phyloP scores from a whole-genome alignment of 2,329 filamentous ascomycete genomes.

The Exophiala sideris region DNA sequence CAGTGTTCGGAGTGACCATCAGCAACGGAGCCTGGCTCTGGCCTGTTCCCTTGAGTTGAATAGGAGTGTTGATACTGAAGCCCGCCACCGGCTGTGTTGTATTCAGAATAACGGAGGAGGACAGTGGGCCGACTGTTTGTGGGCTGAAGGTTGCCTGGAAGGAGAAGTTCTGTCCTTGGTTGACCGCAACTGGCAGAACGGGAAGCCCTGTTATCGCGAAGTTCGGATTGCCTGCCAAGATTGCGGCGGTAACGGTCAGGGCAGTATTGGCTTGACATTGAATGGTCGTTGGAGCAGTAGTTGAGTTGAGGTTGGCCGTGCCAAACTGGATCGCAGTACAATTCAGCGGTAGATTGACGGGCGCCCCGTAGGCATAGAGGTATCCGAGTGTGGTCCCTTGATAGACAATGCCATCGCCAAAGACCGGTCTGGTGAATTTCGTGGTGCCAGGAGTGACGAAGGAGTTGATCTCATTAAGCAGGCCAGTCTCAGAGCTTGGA shows the following conservation, averaged over 20 bases:
- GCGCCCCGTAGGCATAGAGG: conserved; percentile 34
- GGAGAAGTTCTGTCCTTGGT: conserved; percentile 36
- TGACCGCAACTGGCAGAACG: conserved; percentile 33
- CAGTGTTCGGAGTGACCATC: conserved; percentile 35
- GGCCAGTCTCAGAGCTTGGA: conserved; percentile 20
- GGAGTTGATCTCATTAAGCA: conserved; percentile 28
- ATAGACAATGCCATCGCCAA: conserved; percentile 30
- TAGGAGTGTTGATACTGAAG: conserved; percentile 37
- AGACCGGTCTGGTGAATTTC: conserved; percentile 31
- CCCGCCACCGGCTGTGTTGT: conserved; percentile 38
- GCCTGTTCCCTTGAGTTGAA: conserved; percentile 39
- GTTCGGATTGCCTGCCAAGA: conserved; percentile 32
- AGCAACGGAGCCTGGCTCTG: conserved; percentile 39
- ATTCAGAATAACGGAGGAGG: conserved; percentile 37
- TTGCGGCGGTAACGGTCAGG: conserved; percentile 30
- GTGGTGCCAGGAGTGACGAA: conserved; percentile 29
- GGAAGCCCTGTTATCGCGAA: conserved; percentile 42
- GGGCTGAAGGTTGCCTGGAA: conserved; percentile 44
- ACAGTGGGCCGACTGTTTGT: conserved; percentile 34
- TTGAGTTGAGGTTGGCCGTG: conserved; percentile 38
- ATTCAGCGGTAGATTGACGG: conserved; percentile 41
- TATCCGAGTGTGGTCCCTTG: conserved; percentile 26
- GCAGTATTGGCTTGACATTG: conserved; percentile 30
- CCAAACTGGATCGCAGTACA: conserved; percentile 43
- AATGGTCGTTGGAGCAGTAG: conserved; percentile 28